Base-by-base conservation (phyloP, 345 rosid genomes). In the Dovyalis caffra region DNA sequence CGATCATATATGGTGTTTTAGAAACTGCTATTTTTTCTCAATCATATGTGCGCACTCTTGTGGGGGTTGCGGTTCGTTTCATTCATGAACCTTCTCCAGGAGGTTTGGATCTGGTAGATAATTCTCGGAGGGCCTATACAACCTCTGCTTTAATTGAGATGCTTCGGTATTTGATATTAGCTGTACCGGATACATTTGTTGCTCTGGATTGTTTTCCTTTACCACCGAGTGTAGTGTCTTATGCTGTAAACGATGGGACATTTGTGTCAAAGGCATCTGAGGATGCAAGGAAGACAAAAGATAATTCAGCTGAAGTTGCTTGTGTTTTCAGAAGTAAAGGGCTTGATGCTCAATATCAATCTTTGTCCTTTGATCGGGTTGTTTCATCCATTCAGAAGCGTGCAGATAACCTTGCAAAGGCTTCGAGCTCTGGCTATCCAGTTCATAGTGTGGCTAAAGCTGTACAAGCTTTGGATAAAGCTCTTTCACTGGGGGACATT, bases 141-240 rank as follows among this genome's bases (percentile, higher is more conserved):
- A 86, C 86, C 57, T 89, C 97, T 82, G 98, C 99, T 26, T 74
- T 93, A 60, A 85, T 84, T 78, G 99, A 96, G 87, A 90, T 96
- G 97, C 87, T 96, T 75, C 92, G 90, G 56, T 96, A 93, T 80
- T 83, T 96, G 87, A 86, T 93, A 72, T 84, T 89, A 70, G 93
- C 94, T 82, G 94, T 91, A 47, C 98, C 99, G 2, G 97, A 96
- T 83, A 88, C 99, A 58, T 96, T 96, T 86, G 97, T 96, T 83
- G 91, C 93, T 69, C 71, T 91, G 80, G 98, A 96, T 84, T 96
- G 95, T 86, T 92, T 96, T 75, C 98, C 99, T 33, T 87, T 96
- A 66, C 99, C 98, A 29, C 73, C 90, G 20, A 87, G 88, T 74
- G 91, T 92, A 47, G 72, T 91, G 73, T 91, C 95, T 64, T 87